These are phyloP conservation scores for Crithidia expoeki DNA, from an alignment of 208 protist genomes.

Conservation along the genomic window DNA sequence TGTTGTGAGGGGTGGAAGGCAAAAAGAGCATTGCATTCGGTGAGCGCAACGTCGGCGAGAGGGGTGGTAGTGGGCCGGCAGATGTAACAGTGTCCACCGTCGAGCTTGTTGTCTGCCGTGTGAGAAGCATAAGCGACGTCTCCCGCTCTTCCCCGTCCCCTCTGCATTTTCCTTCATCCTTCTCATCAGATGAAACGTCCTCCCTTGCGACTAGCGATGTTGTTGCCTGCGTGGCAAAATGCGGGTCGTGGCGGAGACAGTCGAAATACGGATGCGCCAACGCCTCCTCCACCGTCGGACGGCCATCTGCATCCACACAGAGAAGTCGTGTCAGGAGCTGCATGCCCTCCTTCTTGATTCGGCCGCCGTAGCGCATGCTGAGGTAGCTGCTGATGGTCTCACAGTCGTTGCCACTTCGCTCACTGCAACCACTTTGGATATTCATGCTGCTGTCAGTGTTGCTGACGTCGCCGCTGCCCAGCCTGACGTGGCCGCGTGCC, in stretches of 20 bases:
- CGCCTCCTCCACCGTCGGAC: slow-evolving; percentile 73
- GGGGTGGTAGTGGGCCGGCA: not conserved
- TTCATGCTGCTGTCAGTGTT: not conserved
- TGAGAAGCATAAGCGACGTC: not conserved
- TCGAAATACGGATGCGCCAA: slow-evolving; percentile 86
- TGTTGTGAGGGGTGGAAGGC: not conserved
- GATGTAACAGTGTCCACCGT: not conserved
- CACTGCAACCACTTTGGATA: not conserved
- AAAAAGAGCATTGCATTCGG: not conserved
- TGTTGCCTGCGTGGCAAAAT: not conserved
- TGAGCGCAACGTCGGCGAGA: slow-evolving; percentile 2
- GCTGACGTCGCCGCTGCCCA: not conserved
- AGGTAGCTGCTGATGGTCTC: slow-evolving; percentile 37
- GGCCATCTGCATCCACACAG: slow-evolving; percentile 42
- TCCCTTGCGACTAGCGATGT: not conserved
- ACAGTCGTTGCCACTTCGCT: not conserved
- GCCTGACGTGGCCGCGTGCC: not conserved
- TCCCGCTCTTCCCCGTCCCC: not conserved
- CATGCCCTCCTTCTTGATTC: slow-evolving; percentile 47
- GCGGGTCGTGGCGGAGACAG: slow-evolving; percentile 16
- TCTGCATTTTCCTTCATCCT: not conserved
- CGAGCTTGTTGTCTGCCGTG: slow-evolving; percentile 3
- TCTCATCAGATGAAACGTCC: not conserved
- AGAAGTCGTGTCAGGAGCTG: slow-evolving; percentile 69
- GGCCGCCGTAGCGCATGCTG: slow-evolving; percentile 36